Conservation (phyloP, 208 protist species). For the Herpetomonas muscarum region DNA sequence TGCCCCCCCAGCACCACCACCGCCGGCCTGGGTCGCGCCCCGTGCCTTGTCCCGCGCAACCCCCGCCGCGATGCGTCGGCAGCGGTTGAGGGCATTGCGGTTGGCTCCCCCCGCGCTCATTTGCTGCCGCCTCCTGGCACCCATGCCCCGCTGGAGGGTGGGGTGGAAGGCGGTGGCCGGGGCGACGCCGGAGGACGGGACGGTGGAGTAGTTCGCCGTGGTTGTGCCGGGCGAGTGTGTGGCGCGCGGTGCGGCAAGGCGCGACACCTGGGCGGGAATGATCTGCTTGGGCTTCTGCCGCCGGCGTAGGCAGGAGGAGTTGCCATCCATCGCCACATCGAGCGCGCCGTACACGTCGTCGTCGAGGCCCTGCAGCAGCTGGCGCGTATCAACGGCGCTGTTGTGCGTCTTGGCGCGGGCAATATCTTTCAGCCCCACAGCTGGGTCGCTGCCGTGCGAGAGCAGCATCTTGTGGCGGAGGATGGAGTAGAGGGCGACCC, state of each 20-base stretch:
- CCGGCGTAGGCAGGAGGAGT: conserved; percentile 49
- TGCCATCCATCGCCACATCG: conserved; percentile 74
- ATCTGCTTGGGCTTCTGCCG: conserved; percentile 12
- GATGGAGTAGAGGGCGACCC: conserved; percentile 37
- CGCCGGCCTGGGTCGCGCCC: too few species aligned
- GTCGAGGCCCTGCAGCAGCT: conserved; percentile 14
- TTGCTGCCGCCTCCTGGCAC: too few species aligned
- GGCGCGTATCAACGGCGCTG: conserved; percentile 17
- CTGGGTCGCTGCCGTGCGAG: not conserved
- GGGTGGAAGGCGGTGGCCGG: too few species aligned
- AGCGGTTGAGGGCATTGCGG: not conserved
- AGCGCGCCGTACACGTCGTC: conserved; percentile 33
- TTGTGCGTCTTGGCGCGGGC: conserved; percentile 8
- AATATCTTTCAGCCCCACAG: conserved; percentile 4
- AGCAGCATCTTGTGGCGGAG: conserved; percentile 8
- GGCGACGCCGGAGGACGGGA: too few species aligned
- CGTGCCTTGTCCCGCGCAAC: not conserved
- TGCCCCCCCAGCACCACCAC: too few species aligned
- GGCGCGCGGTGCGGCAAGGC: not conserved
- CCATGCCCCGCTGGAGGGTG: too few species aligned
- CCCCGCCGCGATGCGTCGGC: not conserved
- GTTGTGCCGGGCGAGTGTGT: too few species aligned
- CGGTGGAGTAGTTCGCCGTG: too few species aligned
- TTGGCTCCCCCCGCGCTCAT: not conserved
- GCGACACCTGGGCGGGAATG: not conserved